These are phyloP conservation scores for Oryza officinalis DNA, from an alignment of 176 grass and related monocot species.

Conservation along the genomic window DNA sequence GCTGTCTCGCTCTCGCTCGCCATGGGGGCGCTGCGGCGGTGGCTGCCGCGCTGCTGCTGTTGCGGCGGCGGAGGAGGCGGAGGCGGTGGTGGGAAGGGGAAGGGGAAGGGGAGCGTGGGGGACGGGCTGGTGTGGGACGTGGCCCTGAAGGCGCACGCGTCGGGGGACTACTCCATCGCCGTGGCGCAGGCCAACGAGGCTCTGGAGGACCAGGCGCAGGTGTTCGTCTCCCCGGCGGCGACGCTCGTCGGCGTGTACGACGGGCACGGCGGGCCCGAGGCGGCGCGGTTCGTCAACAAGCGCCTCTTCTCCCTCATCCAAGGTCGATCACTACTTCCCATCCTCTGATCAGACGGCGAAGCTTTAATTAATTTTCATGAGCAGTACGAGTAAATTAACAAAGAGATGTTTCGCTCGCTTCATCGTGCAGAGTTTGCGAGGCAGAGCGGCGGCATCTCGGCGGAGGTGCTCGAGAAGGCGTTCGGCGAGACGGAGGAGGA, in stretches of 20 bases:
- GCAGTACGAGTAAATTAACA: not conserved
- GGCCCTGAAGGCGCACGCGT: constrained; percentile 70
- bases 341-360: too few species aligned
- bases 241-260: constrained; percentile 72
- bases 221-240: constrained; percentile 37
- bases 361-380: not conserved
- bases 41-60: constrained; percentile 29
- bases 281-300: constrained; percentile 73
- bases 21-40: constrained; percentile 28
- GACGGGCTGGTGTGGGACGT: constrained; percentile 64
- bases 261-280: constrained; percentile 63
- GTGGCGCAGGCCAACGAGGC: constrained; percentile 58
- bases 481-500: constrained; percentile 61
- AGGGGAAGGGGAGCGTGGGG: constrained; percentile 10
- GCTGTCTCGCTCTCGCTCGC: not conserved
- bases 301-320: constrained; percentile 84
- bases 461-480: constrained; percentile 49
- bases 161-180: constrained; percentile 72
- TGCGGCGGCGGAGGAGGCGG: not conserved
- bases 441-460: constrained; percentile 32
- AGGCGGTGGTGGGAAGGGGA: not conserved
- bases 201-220: constrained; percentile 62
- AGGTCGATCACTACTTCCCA: not conserved
- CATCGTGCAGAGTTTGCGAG: constrained; percentile 14
- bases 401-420: not conserved